Evolutionary conservation across 2,329 filamentous ascomycete genomes (phyloP).

Genomic region (Aspergillus melleus): DNA sequence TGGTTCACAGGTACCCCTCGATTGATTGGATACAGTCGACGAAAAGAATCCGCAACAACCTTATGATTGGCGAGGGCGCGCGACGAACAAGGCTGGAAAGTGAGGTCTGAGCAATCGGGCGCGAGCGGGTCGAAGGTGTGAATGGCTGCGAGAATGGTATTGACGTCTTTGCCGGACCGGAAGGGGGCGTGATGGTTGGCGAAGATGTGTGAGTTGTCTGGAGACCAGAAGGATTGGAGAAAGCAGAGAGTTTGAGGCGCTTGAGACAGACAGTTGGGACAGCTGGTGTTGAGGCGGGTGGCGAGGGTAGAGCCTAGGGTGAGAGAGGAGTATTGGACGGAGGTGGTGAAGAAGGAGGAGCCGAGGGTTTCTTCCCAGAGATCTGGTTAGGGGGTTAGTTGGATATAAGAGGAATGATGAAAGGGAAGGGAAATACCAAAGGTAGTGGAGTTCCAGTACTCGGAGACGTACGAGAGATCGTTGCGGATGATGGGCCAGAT

Average conservation of each 20-base stretch:
- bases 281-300: constrained; percentile 60
- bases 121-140: constrained; percentile 39
- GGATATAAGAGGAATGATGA: neutral
- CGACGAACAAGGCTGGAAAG: constrained; percentile 76
- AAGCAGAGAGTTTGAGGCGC: constrained; percentile 73
- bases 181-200: constrained; percentile 64
- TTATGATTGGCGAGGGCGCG: constrained; percentile 73
- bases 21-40: constrained; percentile 63
- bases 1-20: constrained; percentile 24
- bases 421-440: constrained; percentile 51
- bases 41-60: constrained; percentile 72
- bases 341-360: constrained; percentile 76
- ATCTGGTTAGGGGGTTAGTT: constrained; percentile 39
- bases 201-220: constrained; percentile 60
- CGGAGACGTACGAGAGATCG: constrained; percentile 68
- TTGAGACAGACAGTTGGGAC: constrained; percentile 61
- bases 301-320: constrained; percentile 65
- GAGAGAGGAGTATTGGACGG: constrained; percentile 65
- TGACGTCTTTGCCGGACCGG: constrained; percentile 69
- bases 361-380: constrained; percentile 81
- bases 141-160: constrained; percentile 60
- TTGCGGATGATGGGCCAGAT: constrained; percentile 76
- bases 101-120: constrained; percentile 42
- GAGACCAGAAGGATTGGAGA: constrained; percentile 66
- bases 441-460: constrained; percentile 54